These are phyloP conservation scores for Rhynchospora pubera DNA, from an alignment of 176 grass and related monocot genomes.

Conservation along the genomic window DNA sequence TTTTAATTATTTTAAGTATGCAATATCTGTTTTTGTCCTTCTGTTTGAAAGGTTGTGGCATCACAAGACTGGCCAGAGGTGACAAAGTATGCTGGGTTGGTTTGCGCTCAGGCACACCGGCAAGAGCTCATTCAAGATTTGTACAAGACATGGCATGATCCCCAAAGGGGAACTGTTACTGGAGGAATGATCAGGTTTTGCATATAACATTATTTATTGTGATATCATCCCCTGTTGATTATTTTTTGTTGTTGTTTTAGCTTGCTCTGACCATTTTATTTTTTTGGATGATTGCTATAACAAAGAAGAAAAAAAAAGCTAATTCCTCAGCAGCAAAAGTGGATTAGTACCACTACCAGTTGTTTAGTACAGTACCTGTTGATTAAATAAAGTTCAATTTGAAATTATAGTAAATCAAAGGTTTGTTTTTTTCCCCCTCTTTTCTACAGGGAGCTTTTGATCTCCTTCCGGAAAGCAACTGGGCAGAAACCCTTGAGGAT, in stretches of 20 bases:
- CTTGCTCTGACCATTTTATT: background rate
- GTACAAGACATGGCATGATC: slow-evolving; percentile 97
- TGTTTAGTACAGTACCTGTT: background rate
- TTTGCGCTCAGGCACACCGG: slow-evolving; percentile 61
- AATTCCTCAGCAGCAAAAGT: too few species aligned
- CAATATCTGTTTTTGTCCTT: background rate
- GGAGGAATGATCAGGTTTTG: slow-evolving; percentile 76
- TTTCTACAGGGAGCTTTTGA: slow-evolving; percentile 77
- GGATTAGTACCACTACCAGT: background rate
- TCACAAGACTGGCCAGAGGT: slow-evolving; percentile 82
- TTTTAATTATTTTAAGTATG: background rate
- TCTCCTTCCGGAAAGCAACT: slow-evolving; percentile 95
- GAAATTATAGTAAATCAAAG: background rate
- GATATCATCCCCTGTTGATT: background rate
- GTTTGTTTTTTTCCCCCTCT: background rate
- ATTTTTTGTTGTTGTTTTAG: background rate
- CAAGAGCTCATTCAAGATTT: slow-evolving; percentile 87
- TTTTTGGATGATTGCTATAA: background rate
- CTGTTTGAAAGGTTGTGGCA: slow-evolving; percentile 47
- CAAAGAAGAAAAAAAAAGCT: background rate
- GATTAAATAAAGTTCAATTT: background rate
- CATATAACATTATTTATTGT: background rate
- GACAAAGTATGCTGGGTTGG: slow-evolving; percentile 63
- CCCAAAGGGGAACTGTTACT: slow-evolving; percentile 70
- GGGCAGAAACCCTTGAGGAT: slow-evolving; percentile 92